These are phyloP conservation scores for Verticillium nonalfalfae DNA, from an alignment of 2,329 filamentous ascomycete species.

Conservation along the genomic window DNA sequence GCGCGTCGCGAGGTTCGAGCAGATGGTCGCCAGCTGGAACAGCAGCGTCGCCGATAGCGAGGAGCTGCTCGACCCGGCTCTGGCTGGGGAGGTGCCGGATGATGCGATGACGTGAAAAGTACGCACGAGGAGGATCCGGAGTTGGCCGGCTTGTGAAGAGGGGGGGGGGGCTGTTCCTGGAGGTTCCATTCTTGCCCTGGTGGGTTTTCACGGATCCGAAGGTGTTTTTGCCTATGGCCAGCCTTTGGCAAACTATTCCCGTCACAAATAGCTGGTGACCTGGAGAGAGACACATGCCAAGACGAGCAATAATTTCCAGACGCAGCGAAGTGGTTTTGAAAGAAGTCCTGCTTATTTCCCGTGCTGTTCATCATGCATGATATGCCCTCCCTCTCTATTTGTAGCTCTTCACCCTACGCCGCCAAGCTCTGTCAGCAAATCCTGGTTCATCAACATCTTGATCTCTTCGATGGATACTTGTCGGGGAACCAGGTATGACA, in stretches of 20 bases:
- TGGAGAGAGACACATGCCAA: no score
- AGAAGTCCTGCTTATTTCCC: no score
- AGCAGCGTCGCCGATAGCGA: slow-evolving; percentile 4
- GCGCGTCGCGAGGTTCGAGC: slow-evolving; percentile 1
- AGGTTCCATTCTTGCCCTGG: not conserved
- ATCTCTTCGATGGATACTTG: slow-evolving; percentile 11
- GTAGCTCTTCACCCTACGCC: not conserved
- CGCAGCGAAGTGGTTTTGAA: no score
- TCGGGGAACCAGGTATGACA: slow-evolving; percentile 23
- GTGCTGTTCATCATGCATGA: no score
- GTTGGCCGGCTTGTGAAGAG: not conserved
- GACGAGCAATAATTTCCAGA: no score
- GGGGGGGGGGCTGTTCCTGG: no score
- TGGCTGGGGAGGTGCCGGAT: slow-evolving; percentile 3
- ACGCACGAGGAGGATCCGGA: not conserved
- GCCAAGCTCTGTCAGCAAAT: no score
- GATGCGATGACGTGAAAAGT: slow-evolving; percentile 3
- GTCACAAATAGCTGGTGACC: no score
- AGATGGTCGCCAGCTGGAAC: slow-evolving; percentile 9
- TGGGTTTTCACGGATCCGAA: not conserved
- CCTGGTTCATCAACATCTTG: slow-evolving; percentile 4
- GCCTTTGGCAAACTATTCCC: no score
- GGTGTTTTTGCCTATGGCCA: no score
- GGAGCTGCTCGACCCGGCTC: slow-evolving; percentile 8
- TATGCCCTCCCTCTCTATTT: not conserved